These are phyloP conservation scores for Cladophialophora bantiana DNA, from an alignment of 2,329 filamentous ascomycete genomes.

Conservation along the genomic window DNA sequence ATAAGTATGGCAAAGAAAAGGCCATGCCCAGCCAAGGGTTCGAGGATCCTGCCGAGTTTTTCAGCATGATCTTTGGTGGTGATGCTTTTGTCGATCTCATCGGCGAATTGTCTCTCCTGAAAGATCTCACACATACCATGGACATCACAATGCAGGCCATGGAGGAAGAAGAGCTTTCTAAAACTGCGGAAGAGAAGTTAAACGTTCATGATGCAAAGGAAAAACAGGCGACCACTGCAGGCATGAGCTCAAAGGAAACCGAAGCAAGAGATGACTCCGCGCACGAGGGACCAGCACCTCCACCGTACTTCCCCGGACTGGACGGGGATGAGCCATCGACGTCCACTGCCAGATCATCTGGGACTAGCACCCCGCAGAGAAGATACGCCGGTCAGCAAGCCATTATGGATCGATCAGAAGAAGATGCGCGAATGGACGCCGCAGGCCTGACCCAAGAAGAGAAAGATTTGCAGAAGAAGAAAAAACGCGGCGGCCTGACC, in stretches of 20 bases:
- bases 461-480: conserved; percentile 78
- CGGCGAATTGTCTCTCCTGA: conserved; percentile 97
- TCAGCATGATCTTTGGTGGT: conserved; percentile 96
- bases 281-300: conserved; percentile 28
- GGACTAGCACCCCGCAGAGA: conserved; percentile 57
- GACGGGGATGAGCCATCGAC: conserved; percentile 32
- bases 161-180: conserved; percentile 70
- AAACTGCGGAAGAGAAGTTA: conserved; percentile 59
- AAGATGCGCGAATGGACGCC: conserved; percentile 71
- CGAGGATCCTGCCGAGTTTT: conserved; percentile 95
- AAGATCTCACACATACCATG: conserved; percentile 97
- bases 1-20: conserved; percentile 95
- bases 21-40: conserved; percentile 92
- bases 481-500: conserved; percentile 84
- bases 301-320: conserved; percentile 27
- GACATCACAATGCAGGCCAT: conserved; percentile 89
- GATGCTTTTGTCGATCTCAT: conserved; percentile 97
- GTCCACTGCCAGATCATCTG: conserved; percentile 29
- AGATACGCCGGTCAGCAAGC: conserved; percentile 76
- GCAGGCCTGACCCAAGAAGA: conserved; percentile 74
- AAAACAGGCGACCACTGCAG: conserved; percentile 54
- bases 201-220: conserved; percentile 55
- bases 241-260: conserved; percentile 45
- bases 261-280: conserved; percentile 37
- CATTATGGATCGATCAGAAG: conserved; percentile 86